Evolutionary conservation across 225 moss, liverwort and hornwort genomes (phyloP), one percentile per base, ranked within the genome.

Genomic region (Polytrichum commune): DNA sequence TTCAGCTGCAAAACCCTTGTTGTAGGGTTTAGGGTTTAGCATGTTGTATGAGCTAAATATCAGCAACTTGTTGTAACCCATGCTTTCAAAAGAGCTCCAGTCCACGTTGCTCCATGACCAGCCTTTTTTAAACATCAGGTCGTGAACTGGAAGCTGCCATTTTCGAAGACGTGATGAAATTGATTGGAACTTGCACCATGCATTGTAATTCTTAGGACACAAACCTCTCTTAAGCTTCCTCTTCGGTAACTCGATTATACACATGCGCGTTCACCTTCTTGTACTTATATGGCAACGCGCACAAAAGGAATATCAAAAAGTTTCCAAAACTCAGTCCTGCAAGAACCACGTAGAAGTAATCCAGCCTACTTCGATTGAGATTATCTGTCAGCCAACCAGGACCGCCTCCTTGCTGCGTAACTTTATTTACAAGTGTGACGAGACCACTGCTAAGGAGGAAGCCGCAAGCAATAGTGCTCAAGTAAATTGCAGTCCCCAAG

Each of bases 301-400:
- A 88, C 20, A 73, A 9, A 28, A 92, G 73, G 65, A 82, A 90
- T 22, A 84, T 72, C 5, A 90, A 55, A 23, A 90, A 92, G 63
- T 92, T 90, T 58, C 76, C 80, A 9, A 78, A 72, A 75, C 86
- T 79, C 23, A 92, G 72, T 32, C 72, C 80, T 29, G 86, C 90
- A 62, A 92, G 81, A 66, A 92, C 81, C 72, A 84, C 76, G 79
- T 88, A 92, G 64, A 92, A 92, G 60, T 84, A 85, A 32, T 88
- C 90, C 46, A 92, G 84, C 64, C 88, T 82, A 75, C 92, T 90
- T 58, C 90, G 63, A 72, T 92, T 92, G 68, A 92, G 73, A 78
- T 92, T 90, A 57, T 78, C 70, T 3, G 74, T 78, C 10, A 92
- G 80, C 92, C 92, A 92, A 33, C 90, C 84, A 38, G 76, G 76